Evolutionary conservation across 2,329 filamentous ascomycete genomes (phyloP).

Genomic region (Apiospora hydei): DNA sequence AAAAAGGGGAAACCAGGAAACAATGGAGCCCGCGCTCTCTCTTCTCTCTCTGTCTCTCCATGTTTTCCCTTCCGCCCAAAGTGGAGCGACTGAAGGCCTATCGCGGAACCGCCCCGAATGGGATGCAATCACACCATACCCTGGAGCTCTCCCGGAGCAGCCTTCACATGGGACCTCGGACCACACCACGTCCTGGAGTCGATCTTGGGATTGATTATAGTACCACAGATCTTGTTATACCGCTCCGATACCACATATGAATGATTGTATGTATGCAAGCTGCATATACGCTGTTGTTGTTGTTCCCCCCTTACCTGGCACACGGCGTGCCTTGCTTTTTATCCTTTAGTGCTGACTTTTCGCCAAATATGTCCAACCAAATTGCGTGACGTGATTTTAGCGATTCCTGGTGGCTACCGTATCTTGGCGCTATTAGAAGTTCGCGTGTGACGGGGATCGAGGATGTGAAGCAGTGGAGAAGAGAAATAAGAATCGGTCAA

Average conservation of each 20-base stretch:
- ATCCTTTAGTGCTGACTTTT: background rate
- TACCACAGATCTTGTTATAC: constrained; percentile 1
- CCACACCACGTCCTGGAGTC: background rate
- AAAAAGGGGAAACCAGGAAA: background rate
- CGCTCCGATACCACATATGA: background rate
- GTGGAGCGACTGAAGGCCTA: background rate
- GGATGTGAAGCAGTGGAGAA: background rate
- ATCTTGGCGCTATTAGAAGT: background rate
- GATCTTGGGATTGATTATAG: background rate
- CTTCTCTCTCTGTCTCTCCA: background rate
- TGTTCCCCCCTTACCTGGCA: background rate
- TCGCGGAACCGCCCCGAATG: background rate
- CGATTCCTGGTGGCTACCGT: background rate
- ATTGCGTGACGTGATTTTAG: constrained; percentile 1
- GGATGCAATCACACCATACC: background rate
- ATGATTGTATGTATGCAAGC: background rate
- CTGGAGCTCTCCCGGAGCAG: background rate
- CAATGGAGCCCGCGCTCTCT: background rate
- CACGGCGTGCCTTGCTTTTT: background rate
- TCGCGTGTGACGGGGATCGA: background rate
- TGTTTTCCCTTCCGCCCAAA: background rate
- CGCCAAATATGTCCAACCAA: background rate
- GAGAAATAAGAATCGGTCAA: background rate
- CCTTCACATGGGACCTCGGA: constrained; percentile 15
- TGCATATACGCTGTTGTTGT: background rate